phyloP scores from a whole-genome alignment of 345 rosid genomes.

The Eucalyptus pauciflora region DNA sequence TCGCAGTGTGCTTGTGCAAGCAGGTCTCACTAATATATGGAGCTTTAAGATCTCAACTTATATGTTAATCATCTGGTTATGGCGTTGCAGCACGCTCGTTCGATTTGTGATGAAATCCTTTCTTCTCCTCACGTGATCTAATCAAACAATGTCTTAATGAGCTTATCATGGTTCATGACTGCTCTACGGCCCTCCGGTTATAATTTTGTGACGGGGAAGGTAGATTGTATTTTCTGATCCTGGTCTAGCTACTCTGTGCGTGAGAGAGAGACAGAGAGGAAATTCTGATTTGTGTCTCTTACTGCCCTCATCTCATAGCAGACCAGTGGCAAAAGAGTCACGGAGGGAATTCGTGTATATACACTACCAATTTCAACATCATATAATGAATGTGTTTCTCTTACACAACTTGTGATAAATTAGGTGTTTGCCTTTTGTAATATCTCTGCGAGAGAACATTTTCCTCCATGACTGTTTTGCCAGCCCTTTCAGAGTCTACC shows the following conservation, averaged over 20 bases:
- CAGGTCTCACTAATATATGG: neutral
- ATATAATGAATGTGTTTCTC: neutral
- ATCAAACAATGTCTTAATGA: neutral
- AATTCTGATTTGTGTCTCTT: neutral
- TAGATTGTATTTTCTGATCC: neutral
- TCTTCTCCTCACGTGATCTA: neutral
- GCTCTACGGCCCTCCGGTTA: neutral
- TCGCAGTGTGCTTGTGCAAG: neutral
- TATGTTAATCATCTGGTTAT: neutral
- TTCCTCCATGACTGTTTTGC: neutral
- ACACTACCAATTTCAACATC: neutral
- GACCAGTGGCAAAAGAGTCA: neutral
- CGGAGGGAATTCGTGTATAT: neutral
- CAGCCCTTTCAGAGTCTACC: neutral
- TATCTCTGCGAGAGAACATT: neutral
- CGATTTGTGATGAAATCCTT: neutral
- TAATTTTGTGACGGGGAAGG: neutral
- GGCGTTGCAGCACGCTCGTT: neutral
- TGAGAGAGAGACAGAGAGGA: neutral
- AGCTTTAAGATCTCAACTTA: neutral
- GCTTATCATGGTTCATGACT: neutral
- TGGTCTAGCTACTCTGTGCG: neutral
- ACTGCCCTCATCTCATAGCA: neutral
- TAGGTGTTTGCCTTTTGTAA: neutral
- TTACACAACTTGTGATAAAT: neutral